Percentiles rank a stretch among this genome's conserved stretches.
Evolutionary conservation across 495 filamentous ascomycete genomes (phyloP).

Genomic region (Aspergillus bridgeri): DNA sequence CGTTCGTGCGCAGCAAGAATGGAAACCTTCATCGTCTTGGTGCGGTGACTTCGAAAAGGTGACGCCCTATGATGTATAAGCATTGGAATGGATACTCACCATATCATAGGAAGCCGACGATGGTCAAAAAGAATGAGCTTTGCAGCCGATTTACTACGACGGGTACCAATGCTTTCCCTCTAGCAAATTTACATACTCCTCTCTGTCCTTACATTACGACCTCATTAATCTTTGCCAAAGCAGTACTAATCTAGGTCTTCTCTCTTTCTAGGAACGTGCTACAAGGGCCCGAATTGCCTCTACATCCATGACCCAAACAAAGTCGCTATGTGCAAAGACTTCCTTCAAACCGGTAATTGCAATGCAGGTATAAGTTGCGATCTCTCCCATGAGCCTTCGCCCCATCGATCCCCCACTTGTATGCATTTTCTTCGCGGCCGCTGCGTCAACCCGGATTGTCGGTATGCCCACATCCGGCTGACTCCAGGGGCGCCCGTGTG

Average conservation of each 20-base stretch:
- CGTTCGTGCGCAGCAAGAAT: constrained; percentile 83
- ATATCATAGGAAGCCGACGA: constrained; percentile 38
- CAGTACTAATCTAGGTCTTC: constrained; percentile 12
- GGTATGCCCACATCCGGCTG: constrained; percentile 83
- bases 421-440: constrained; percentile 87
- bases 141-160: constrained; percentile 90
- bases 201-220: constrained; percentile 6
- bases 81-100: constrained; percentile 20
- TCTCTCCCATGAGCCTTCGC: constrained; percentile 85
- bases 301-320: constrained; percentile 83
- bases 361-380: constrained; percentile 78
- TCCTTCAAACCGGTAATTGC: constrained; percentile 76
- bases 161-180: constrained; percentile 57
- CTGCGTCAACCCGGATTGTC: constrained; percentile 85
- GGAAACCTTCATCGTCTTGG: constrained; percentile 78
- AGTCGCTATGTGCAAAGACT: constrained; percentile 89
- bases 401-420: constrained; percentile 83
- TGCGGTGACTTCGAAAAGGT: constrained; percentile 44
- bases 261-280: constrained; percentile 65
- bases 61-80: constrained; percentile 9
- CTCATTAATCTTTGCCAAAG: constrained; percentile 2
- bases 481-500: constrained; percentile 81
- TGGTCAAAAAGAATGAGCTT: constrained; percentile 65
- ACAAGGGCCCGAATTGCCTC: constrained; percentile 73
- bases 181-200: constrained; percentile 1